Evolutionary conservation across 768 basidiomycete genomes (phyloP).

Genomic region (Lentinus tigrinus): DNA sequence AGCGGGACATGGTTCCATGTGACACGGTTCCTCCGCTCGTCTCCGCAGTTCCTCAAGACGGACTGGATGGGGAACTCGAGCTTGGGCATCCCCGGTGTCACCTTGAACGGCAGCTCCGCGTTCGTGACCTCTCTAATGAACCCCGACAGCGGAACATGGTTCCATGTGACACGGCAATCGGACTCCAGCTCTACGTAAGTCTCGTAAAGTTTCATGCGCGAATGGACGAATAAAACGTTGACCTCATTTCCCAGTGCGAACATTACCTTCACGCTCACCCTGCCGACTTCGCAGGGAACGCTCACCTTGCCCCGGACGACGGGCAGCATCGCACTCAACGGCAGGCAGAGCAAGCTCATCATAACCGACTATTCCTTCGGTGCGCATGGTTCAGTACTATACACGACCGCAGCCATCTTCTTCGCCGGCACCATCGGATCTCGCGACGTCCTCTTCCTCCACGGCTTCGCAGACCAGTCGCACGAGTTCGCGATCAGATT

Average conservation of each 20-base stretch:
- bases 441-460: slow-evolving; percentile 41
- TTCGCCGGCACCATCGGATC: slow-evolving; percentile 52
- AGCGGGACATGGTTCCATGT: slow-evolving; percentile 57
- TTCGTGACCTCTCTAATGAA: slow-evolving; percentile 70
- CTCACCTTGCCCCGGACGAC: slow-evolving; percentile 58
- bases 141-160: slow-evolving; percentile 61
- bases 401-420: slow-evolving; percentile 74
- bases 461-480: slow-evolving; percentile 33
- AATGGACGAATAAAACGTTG: too few species aligned
- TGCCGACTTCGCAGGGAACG: slow-evolving; percentile 51
- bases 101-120: slow-evolving; percentile 42
- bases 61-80: slow-evolving; percentile 66
- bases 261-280: slow-evolving; percentile 58
- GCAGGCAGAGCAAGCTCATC: slow-evolving; percentile 73
- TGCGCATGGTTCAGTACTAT: slow-evolving; percentile 46
- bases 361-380: slow-evolving; percentile 76
- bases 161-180: slow-evolving; percentile 68
- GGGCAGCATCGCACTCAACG: slow-evolving; percentile 54
- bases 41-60: slow-evolving; percentile 78
- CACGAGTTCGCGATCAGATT: slow-evolving; percentile 35
- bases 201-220: neutral
- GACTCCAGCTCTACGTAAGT: slow-evolving; percentile 67
- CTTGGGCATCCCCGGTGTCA: slow-evolving; percentile 40
- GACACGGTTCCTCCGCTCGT: slow-evolving; percentile 79
- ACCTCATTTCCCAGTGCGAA: too few species aligned